phyloP scores from a whole-genome alignment of 2,329 filamentous ascomycete species.

The Curvularia hawaiiensis region DNA sequence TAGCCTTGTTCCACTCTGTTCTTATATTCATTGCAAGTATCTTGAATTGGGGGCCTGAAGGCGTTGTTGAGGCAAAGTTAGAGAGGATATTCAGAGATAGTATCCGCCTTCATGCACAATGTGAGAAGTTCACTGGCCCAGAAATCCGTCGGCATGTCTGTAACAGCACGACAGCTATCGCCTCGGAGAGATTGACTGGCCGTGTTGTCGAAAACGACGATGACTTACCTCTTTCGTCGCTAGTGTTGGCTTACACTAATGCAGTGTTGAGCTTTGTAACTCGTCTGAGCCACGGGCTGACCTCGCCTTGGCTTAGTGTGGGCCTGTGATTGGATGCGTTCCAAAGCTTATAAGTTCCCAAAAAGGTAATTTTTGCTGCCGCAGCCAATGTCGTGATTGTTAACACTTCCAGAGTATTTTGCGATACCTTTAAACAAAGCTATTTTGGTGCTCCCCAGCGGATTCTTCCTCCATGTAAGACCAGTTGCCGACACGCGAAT shows the following conservation, averaged over 20 bases:
- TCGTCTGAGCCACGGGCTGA: not conserved
- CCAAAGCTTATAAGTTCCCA: not conserved
- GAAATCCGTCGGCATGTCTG: not conserved
- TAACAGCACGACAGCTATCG: too few species aligned
- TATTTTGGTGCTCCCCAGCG: not conserved
- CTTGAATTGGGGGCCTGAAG: not conserved
- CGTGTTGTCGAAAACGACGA: not conserved
- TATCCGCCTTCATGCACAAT: not conserved
- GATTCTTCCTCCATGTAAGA: not conserved
- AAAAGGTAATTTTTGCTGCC: constrained; percentile 1
- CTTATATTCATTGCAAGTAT: not conserved
- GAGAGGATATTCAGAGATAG: not conserved
- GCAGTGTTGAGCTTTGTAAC: not conserved
- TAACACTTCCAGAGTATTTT: not conserved
- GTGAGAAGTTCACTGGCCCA: not conserved
- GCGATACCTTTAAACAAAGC: not conserved
- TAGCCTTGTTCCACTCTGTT: not conserved
- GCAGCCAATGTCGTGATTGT: too few species aligned
- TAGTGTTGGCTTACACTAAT: not conserved
- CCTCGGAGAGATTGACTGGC: not conserved
- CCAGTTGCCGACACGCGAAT: not conserved
- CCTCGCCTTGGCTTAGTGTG: not conserved
- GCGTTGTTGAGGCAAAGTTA: not conserved
- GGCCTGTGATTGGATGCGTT: not conserved
- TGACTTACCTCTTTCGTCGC: not conserved